These are phyloP conservation scores for Fusarium aywerte DNA, from an alignment of 2,329 filamentous ascomycete species.

Conservation along the genomic window DNA sequence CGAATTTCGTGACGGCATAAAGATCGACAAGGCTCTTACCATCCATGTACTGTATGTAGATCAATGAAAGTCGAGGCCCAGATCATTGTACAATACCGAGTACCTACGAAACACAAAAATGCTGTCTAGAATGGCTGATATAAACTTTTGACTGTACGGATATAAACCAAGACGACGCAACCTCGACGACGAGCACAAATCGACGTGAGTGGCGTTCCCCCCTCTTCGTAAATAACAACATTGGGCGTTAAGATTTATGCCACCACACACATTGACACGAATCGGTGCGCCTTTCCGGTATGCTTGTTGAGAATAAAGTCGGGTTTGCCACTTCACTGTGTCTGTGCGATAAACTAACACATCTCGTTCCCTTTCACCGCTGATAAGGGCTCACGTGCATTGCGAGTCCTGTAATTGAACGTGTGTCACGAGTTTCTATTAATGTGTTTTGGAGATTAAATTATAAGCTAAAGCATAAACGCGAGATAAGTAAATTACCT, in stretches of 20 bases:
- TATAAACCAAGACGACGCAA: background rate
- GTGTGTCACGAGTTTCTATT: slow-evolving; percentile 24
- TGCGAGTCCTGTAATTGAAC: background rate
- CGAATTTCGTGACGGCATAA: slow-evolving; percentile 6
- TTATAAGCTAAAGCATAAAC: slow-evolving; percentile 14
- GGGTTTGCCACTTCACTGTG: slow-evolving; percentile 10
- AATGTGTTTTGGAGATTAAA: slow-evolving; percentile 17
- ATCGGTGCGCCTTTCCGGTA: background rate
- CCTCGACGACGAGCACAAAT: slow-evolving; percentile 4
- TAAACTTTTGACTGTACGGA: background rate
- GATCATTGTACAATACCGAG: slow-evolving; percentile 3
- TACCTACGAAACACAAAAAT: background rate
- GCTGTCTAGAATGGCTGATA: background rate
- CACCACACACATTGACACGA: slow-evolving; percentile 21
- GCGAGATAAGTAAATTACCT: slow-evolving; percentile 6
- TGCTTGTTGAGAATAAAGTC: slow-evolving; percentile 12
- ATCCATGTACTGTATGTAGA: slow-evolving; percentile 4
- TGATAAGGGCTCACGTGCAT: slow-evolving; percentile 21
- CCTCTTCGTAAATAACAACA: slow-evolving; percentile 6
- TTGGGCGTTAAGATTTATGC: slow-evolving; percentile 33
- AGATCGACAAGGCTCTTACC: slow-evolving; percentile 18
- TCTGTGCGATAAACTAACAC: slow-evolving; percentile 27
- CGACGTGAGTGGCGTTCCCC: slow-evolving; percentile 30
- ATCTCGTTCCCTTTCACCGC: slow-evolving; percentile 20
- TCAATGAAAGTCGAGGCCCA: background rate